Base-by-base conservation (phyloP, 768 basidiomycete species). In the Amyloporia xantha region DNA sequence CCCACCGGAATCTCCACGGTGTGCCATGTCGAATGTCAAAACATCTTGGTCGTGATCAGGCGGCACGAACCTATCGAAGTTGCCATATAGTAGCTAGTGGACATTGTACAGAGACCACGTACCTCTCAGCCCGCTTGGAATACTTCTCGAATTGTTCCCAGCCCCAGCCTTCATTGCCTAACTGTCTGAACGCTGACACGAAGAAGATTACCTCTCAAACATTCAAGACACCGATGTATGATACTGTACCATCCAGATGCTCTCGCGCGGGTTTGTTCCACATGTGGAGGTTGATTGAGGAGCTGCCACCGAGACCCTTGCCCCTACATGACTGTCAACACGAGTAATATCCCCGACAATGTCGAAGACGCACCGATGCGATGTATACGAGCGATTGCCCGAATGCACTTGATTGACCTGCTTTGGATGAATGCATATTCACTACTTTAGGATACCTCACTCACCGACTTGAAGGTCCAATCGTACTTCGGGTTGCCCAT, bases 81-180 rank as follows among this genome's bases (percentile, higher is more conserved):
- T 3, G 19, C 38, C 17, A n/a, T 24, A 12, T 12, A 6, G 15
- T 19, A 27, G 11, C 24, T 11, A 47, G 20, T 4, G 21, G 3
- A 3, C 13, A 27, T 21, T 12, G 4, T 15, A 35, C 23, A 20
- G 33, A 33, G 7, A n/a, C n/a, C n/a, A n/a, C 40, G 21, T 24
- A 75, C 73, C 55, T 71, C 54, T 71, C 70, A 6, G 64, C 57
- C 44, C 64, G 68, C 50, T 61, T 62, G 4, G 64, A 66, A 52
- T 73, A 73, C 36, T 68, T 66, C 15, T 62, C 48, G 49, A 65
- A 72, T 20, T 67, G 66, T 0, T 63, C 55, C 74, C 73, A 78
- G 54, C 76, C 75, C 77, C 78, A 79, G 4, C 76, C 76, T 2
- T 67, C 67, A 50, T 78, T 78, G 4, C 77, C 77, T 19, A 79